Evolutionary conservation across 768 basidiomycete genomes (phyloP), one percentile per base, ranked within the genome.

Genomic region (Mycena epipterygia): DNA sequence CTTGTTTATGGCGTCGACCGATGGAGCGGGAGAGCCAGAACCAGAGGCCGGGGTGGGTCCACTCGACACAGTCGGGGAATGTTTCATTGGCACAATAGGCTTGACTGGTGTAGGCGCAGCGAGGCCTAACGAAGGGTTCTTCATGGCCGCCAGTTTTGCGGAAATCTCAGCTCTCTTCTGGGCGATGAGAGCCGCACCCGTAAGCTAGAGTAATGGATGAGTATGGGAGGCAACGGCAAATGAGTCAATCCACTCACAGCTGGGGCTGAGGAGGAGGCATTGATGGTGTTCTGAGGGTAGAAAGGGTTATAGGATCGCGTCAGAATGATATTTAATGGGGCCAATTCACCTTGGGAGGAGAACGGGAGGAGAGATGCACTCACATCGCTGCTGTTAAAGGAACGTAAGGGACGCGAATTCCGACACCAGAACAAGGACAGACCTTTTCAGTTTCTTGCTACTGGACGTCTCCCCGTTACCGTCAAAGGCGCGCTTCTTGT

Each of bases 111-210:
- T 77, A 2, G 86, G 83, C 0, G 79, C 81, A 41, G 83, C 76
- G 21, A 70, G 41, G 25, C 30, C 48, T 55, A 88, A 80, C 39
- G 71, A 21, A 19, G 73, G 72, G 29, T 78, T 81, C 78, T 87
- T 89, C 87, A 95, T 91, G 2, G 90, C 90, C 3, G 95, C 95
- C 27, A 94, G 85, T 79, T 95, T 96, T 19, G 95, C 95, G 14
- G 92, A 87, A 70, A 97, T 91, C 80, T 95, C 93, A 8, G 94
- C 93, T 42, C 91, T 87, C 81, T 94, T 94, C 81, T 93, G 92
- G 25, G 92, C 91, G 63, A 95, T 95, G 74, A 94, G 87, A 33
- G 88, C 92, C 73, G 89, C 88, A 70, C 84, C 84, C 39, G 87
- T 84, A 14, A 86, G 67, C 87, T 90, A 68, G 32, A 39, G n/a